A percentile compares a stretch with the other conserved stretches of the same genome.
Evolutionary conservation across 305 asterid genomes (phyloP).

Genomic region (Plantago lanceolata): DNA sequence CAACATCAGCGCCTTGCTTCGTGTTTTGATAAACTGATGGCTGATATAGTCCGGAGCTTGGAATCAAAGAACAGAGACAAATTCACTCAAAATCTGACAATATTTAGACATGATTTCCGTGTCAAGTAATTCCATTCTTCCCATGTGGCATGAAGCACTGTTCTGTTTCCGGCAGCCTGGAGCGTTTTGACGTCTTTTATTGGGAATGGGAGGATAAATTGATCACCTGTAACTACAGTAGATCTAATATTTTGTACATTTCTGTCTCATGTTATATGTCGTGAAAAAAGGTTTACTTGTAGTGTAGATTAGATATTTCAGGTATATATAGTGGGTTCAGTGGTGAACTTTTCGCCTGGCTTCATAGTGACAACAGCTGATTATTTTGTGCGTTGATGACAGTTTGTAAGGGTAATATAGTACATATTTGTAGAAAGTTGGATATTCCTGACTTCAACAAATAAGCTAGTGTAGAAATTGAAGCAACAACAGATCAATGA

Average conservation of each 20-base stretch:
- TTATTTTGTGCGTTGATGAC: background rate
- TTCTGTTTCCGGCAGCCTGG: background rate
- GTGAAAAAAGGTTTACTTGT: background rate
- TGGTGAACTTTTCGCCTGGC: background rate
- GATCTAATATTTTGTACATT: constrained; percentile 4
- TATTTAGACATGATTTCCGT: constrained; percentile 81
- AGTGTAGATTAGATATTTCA: background rate
- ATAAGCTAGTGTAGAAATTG: too few species aligned
- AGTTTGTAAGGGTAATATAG: background rate
- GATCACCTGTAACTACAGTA: background rate
- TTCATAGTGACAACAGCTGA: background rate
- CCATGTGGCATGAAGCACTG: background rate
- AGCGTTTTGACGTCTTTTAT: constrained; percentile 1
- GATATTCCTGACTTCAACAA: too few species aligned
- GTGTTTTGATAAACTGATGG: constrained; percentile 83
- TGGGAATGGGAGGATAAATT: background rate
- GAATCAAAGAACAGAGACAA: constrained; percentile 92
- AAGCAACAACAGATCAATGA: too few species aligned
- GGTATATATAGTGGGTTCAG: constrained; percentile 4
- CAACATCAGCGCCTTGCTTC: constrained; percentile 80
- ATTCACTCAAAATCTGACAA: constrained; percentile 78
- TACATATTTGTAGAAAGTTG: background rate
- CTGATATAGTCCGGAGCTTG: constrained; percentile 70
- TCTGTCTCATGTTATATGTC: background rate
- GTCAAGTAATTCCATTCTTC: constrained; percentile 41